A percentile compares a stretch with the other conserved stretches of the same genome.
These are phyloP conservation scores for Dictyostelium firmibasis DNA, from an alignment of 78 protist genomes.

Conservation along the genomic window DNA sequence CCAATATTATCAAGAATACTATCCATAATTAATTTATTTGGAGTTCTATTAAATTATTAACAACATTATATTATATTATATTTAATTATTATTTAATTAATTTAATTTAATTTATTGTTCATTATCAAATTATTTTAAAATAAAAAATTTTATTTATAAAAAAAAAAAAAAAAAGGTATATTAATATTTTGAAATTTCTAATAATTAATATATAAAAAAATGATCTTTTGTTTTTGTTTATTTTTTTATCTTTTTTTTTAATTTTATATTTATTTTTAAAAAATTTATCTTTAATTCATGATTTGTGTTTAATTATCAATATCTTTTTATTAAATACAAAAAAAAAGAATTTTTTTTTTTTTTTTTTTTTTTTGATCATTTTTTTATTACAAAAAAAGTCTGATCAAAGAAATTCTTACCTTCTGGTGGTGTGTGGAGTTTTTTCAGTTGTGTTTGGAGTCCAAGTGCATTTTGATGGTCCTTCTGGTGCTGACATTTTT, in stretches of 20 bases:
- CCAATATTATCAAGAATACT: conserved; percentile 94
- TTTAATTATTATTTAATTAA: not conserved
- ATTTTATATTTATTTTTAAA: not conserved
- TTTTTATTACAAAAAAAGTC: not conserved
- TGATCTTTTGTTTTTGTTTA: not conserved
- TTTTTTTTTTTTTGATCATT: not conserved
- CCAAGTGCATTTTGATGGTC: conserved; percentile 84
- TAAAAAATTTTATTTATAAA: not conserved
- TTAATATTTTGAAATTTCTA: not conserved
- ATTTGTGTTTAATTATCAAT: not conserved
- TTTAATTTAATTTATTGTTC: not conserved
- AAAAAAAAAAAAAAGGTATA: not conserved
- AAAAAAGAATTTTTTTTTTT: not conserved
- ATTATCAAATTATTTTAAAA: not conserved
- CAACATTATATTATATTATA: not conserved
- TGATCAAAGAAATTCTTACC: not conserved
- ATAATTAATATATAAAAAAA: not conserved
- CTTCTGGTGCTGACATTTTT: conserved; percentile 26
- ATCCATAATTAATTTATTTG: conserved; percentile 57
- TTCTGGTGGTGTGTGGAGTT: conserved; percentile 35
- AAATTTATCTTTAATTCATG: not conserved
- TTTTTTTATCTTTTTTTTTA: not conserved
- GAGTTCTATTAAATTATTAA: not conserved
- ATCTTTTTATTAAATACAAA: not conserved
- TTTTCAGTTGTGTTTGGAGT: conserved; percentile 12